Evolutionary conservation across 1,284 basidiomycete genomes (phyloP).

Genomic region (Ustilago nuda): DNA sequence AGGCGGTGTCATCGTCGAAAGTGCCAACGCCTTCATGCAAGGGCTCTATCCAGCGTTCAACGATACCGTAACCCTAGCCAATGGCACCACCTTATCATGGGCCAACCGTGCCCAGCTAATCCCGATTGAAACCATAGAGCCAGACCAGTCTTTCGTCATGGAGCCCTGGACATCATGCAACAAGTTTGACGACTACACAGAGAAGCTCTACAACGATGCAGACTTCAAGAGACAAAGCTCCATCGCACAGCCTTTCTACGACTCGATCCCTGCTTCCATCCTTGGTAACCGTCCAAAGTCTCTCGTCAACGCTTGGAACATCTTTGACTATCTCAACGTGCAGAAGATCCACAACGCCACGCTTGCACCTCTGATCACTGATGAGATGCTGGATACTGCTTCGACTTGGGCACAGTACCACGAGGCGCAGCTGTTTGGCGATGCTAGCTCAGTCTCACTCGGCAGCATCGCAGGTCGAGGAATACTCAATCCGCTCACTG

Average conservation of each 20-base stretch:
- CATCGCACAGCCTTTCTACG: conserved; percentile 77
- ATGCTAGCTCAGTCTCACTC: conserved; percentile 75
- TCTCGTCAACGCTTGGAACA: conserved; percentile 77
- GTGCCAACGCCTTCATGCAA: conserved; percentile 71
- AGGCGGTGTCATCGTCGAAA: conserved; percentile 84
- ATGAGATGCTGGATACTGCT: conserved; percentile 40
- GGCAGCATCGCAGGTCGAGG: conserved; percentile 87
- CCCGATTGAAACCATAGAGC: conserved; percentile 82
- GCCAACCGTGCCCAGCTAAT: conserved; percentile 80
- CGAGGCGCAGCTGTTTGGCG: conserved; percentile 81
- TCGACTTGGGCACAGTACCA: conserved; percentile 78
- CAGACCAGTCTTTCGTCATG: conserved; percentile 81
- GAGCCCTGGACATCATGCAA: conserved; percentile 80
- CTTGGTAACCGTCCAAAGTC: conserved; percentile 78
- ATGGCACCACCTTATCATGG: conserved; percentile 78
- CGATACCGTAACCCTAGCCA: conserved; percentile 72
- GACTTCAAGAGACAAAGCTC: conserved; percentile 75
- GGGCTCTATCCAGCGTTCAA: conserved; percentile 63
- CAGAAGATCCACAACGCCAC: conserved; percentile 74
- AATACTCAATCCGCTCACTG: conserved; percentile 78
- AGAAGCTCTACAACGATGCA: conserved; percentile 57
- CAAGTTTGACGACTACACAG: conserved; percentile 55
- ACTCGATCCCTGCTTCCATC: conserved; percentile 74
- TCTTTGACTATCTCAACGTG: conserved; percentile 78
- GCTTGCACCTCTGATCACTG: conserved; percentile 41